These are phyloP conservation scores for Brassica balearica DNA, from an alignment of 441 rosid species.

Conservation along the genomic window DNA sequence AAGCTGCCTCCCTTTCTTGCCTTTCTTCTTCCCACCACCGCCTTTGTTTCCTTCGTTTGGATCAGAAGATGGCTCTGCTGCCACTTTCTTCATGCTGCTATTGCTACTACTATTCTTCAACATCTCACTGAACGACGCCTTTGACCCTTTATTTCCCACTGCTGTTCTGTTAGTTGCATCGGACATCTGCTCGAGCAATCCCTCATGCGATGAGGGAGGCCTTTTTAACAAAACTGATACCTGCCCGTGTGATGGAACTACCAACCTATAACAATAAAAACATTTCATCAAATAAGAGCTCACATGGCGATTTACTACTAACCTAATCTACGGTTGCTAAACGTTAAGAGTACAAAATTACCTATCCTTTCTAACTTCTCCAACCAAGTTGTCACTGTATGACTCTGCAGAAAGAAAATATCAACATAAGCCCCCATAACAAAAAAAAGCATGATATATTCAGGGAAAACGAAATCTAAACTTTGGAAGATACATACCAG, in stretches of 20 bases:
- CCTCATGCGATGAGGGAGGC: constrained; percentile 60
- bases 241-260: constrained; percentile 53
- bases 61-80: constrained; percentile 40
- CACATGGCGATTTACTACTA: background rate
- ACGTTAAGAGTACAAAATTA: constrained; percentile 15
- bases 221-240: constrained; percentile 52
- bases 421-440: constrained; percentile 7
- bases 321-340: background rate
- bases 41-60: constrained; percentile 48
- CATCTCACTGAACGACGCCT: constrained; percentile 72
- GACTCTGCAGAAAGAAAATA: constrained; percentile 32
- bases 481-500: constrained; percentile 43
- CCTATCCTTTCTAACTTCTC: constrained; percentile 45
- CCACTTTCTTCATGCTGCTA: constrained; percentile 48
- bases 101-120: constrained; percentile 51
- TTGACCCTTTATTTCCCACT: constrained; percentile 52
- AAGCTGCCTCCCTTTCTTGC: constrained; percentile 84
- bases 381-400: constrained; percentile 40
- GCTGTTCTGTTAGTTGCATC: constrained; percentile 40
- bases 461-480: background rate
- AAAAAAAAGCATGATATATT: background rate
- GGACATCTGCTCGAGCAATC: constrained; percentile 48
- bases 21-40: constrained; percentile 75
- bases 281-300: background rate
- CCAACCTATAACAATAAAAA: constrained; percentile 41